These are phyloP conservation scores for Candida argentea DNA, from an alignment of 805 yeast genomes.

Conservation along the genomic window DNA sequence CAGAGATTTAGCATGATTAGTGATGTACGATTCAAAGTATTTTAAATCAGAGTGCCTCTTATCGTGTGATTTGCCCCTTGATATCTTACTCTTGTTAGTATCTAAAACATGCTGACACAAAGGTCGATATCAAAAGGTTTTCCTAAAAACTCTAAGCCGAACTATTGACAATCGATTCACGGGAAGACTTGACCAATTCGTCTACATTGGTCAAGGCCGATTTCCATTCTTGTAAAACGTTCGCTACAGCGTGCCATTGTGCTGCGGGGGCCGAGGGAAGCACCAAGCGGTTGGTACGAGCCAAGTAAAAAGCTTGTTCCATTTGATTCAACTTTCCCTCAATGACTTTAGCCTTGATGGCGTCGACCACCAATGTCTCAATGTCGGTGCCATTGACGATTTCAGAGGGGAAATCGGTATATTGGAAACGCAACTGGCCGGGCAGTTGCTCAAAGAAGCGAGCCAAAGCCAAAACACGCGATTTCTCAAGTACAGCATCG, in stretches of 20 bases:
- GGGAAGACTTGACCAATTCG: conserved; percentile 30
- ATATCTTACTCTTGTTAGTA: too few species aligned
- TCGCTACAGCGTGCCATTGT: conserved; percentile 28
- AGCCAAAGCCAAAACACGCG: conserved; percentile 31
- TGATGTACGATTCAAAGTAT: too few species aligned
- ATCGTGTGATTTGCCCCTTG: too few species aligned
- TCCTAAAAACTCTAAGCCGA: conserved; percentile 5
- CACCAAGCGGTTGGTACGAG: conserved; percentile 30
- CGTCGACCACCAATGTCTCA: conserved; percentile 29
- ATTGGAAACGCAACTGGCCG: conserved; percentile 20
- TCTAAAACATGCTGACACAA: too few species aligned
- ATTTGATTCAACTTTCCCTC: conserved; percentile 38
- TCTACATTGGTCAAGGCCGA: conserved; percentile 29
- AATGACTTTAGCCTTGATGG: conserved; percentile 33
- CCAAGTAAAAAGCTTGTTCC: conserved; percentile 28
- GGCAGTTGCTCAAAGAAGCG: conserved; percentile 16
- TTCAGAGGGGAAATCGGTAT: conserved; percentile 23
- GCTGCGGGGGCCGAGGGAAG: conserved; percentile 24
- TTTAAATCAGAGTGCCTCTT: too few species aligned
- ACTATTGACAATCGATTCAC: conserved; percentile 30
- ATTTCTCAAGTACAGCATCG: conserved; percentile 15
- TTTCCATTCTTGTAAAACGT: conserved; percentile 29
- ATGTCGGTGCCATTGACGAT: conserved; percentile 21
- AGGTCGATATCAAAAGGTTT: too few species aligned
- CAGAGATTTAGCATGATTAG: too few species aligned